Base-by-base conservation (phyloP, 2,329 filamentous ascomycete species). In the Fusarium concolor region DNA sequence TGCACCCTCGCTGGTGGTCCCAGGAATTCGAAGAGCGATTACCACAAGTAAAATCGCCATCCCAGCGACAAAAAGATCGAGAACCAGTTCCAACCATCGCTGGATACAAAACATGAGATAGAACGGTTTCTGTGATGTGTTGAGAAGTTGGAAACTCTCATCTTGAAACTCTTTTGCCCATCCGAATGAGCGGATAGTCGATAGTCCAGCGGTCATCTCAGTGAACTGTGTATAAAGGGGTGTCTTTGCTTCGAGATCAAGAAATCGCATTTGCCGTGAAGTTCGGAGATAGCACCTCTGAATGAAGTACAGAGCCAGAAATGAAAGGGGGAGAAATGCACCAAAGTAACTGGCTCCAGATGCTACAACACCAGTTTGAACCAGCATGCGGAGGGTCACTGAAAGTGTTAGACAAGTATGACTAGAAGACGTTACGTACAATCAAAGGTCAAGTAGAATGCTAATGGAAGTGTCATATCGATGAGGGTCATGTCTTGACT, bases 221-320 rank as follows among this genome's bases (percentile, higher is more conserved):
- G 79, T 76, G 62, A 86, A 86, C 41, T 86, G 82, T 1, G 83
- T 82, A 67, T 83, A 85, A 1, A 87, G 76, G 1, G 83, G 82
- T 1, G 80, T 79, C 58, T 83, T 82, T 24, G 80, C 76, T 70
- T 87, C 85, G 1, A 87, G 74, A 49, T 87, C 85, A 3, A 87
- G 75, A 9, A 84, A 79, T 14, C 85, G 79, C 26, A 87, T 71
- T 67, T 86, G 84, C 0, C 84, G 79, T 0, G 84, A 86, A 1
- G 85, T 87, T 2, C 82, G 79, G 5, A 87, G 77, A 66, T 87
- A 87, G 57, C 81, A 78, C 50, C 80, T 82, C 54, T 86, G 84
- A 8, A 86, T 74, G 2, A 80, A 46, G 59, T 82, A 85, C 1
- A 84, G 64, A 1, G 76, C 74, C 10, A 78, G 55, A 22, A 84